Conservation (phyloP, 2,329 filamentous ascomycete species). For the Phyllosticta paracitricarpa region DNA sequence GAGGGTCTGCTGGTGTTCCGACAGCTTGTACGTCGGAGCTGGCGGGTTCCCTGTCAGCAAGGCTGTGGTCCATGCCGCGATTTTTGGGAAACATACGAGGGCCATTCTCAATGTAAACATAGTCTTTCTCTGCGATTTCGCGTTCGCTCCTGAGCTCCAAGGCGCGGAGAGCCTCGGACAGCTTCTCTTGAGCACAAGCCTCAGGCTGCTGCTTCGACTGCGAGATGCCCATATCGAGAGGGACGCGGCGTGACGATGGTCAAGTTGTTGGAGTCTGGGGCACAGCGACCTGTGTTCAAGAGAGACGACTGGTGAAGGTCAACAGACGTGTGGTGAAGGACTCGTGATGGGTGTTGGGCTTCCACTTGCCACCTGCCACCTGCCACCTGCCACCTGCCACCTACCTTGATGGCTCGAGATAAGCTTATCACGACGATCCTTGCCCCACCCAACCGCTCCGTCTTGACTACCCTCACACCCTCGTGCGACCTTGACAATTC, state of each 20-base stretch:
- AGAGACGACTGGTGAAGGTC: not conserved
- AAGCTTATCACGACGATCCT: not conserved
- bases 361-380: constrained; percentile 1
- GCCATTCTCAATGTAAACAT: constrained; percentile 41
- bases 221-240: constrained; percentile 22
- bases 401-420: constrained; percentile 6
- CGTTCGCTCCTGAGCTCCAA: constrained; percentile 37
- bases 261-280: not conserved
- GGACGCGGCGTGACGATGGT: not conserved
- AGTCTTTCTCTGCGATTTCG: constrained; percentile 38
- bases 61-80: not conserved
- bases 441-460: not conserved
- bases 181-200: constrained; percentile 27
- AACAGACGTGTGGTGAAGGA: not conserved
- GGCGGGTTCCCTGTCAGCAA: not conserved
- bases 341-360: not conserved
- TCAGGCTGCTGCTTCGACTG: constrained; percentile 25
- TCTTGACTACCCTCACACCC: not conserved
- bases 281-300: too few relatives aligned
- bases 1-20: constrained; percentile 28
- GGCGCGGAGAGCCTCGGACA: constrained; percentile 31
- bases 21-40: constrained; percentile 21
- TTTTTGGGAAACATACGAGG: constrained; percentile 21
- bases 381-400: constrained; percentile 5
- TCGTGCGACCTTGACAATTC: too few relatives aligned